Evolutionary conservation across 2,329 filamentous ascomycete species (phyloP).

Genomic region (Aspergillus tubingensis): DNA sequence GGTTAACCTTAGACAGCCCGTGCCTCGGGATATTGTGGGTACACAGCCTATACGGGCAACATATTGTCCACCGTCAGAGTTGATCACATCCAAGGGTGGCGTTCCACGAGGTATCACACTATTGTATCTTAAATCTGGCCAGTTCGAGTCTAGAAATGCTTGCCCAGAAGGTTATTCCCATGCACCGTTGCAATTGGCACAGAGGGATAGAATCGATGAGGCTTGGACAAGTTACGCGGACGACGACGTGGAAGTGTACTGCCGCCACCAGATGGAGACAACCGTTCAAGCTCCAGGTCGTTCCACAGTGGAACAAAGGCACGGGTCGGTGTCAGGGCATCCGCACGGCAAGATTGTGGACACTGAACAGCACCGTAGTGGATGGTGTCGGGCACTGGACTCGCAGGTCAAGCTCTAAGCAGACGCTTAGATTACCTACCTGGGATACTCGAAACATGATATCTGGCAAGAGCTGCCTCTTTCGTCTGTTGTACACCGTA

Average conservation of each 20-base stretch:
- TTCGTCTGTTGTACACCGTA: not conserved
- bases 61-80: not conserved
- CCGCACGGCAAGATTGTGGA: not conserved
- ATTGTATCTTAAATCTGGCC: not conserved
- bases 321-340: not conserved
- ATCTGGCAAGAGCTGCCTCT: not conserved
- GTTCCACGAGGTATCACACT: not conserved
- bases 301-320: not conserved
- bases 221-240: not conserved
- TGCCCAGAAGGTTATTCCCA: not conserved
- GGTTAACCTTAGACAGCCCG: not conserved
- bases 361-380: not conserved
- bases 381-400: not conserved
- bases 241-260: not conserved
- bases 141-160: not conserved
- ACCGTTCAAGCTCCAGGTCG: not conserved
- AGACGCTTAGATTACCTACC: not conserved
- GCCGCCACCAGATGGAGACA: not conserved
- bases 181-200: not conserved
- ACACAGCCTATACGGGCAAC: not conserved
- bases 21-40: not conserved
- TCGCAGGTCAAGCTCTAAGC: not conserved
- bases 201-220: not conserved
- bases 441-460: not conserved
- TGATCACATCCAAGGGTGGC: not conserved